Conservation (phyloP, 2,329 filamentous ascomycete species). For the Trichothecium sympodiale region DNA sequence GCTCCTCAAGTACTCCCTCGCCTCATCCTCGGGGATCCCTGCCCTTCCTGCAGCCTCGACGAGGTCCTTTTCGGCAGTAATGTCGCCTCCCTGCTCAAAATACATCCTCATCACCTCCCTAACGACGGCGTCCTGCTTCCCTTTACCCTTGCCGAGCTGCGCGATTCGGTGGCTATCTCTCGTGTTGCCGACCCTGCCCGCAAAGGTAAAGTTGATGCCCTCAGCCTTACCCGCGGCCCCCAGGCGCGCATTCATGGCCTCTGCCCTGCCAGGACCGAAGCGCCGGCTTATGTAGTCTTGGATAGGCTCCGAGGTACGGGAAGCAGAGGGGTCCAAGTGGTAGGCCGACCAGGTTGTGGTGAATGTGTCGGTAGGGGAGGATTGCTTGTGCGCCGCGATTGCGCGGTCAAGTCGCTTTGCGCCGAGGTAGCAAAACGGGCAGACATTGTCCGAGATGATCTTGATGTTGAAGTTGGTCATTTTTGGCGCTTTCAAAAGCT, state of each 20-base stretch:
- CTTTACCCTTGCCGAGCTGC: constrained; percentile 49
- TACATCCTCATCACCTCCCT: constrained; percentile 54
- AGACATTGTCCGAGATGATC: constrained; percentile 72
- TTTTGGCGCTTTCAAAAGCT: no score
- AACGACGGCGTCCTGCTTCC: constrained; percentile 45
- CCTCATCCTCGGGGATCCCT: constrained; percentile 40
- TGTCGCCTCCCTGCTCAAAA: constrained; percentile 54
- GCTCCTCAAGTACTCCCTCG: constrained; percentile 40
- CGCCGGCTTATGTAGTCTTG: constrained; percentile 44
- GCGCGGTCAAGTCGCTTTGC: constrained; percentile 64
- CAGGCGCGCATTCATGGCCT: constrained; percentile 47
- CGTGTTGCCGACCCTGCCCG: constrained; percentile 63
- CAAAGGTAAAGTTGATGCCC: constrained; percentile 64
- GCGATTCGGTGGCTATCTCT: constrained; percentile 69
- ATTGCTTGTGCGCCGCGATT: constrained; percentile 51
- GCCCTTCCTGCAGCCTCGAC: constrained; percentile 38
- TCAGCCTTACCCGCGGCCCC: constrained; percentile 46
- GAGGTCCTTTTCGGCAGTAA: constrained; percentile 45
- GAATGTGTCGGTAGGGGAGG: constrained; percentile 55
- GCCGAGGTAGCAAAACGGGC: constrained; percentile 72
- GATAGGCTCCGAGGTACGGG: constrained; percentile 31
- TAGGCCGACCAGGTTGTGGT: constrained; percentile 66
- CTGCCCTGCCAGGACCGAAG: constrained; percentile 49
- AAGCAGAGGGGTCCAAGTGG: constrained; percentile 62
- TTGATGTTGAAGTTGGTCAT: constrained; percentile 72